Conservation (phyloP, 2,329 filamentous ascomycete genomes). For the Penicillium sp. region DNA sequence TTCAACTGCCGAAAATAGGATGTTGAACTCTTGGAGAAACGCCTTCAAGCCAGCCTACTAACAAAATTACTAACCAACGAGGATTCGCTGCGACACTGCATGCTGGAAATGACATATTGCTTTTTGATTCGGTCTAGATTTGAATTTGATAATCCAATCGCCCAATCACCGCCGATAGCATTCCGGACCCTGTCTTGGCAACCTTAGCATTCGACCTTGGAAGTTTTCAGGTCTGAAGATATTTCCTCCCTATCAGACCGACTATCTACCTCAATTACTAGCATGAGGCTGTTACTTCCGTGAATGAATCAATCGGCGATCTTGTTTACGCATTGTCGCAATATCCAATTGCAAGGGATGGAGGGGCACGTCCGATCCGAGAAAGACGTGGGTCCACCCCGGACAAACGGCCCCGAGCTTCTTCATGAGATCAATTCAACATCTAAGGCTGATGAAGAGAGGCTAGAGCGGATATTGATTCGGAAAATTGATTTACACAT, state of each 20-base stretch:
- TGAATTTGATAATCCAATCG: background rate
- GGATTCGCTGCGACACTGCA: no score
- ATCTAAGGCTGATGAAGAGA: slow-evolving; percentile 27
- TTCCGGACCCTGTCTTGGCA: slow-evolving; percentile 11
- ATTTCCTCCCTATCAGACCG: background rate
- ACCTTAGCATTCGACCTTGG: slow-evolving; percentile 9
- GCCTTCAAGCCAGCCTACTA: no score
- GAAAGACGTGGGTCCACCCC: slow-evolving; percentile 11
- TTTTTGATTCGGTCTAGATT: background rate
- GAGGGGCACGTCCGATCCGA: slow-evolving; percentile 1
- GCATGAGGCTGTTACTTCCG: background rate
- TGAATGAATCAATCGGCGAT: background rate
- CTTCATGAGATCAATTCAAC: slow-evolving; percentile 17
- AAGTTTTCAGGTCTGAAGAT: background rate
- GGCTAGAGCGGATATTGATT: slow-evolving; percentile 32
- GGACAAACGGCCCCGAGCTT: slow-evolving; percentile 6
- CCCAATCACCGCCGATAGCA: background rate
- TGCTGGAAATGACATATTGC: no score
- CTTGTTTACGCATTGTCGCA: background rate
- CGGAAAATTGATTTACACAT: slow-evolving; percentile 44
- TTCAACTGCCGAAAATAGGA: no score
- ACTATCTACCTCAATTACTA: background rate
- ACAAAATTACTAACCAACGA: no score
- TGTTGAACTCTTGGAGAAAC: no score
- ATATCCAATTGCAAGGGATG: slow-evolving; percentile 5